phyloP scores from a whole-genome alignment of 2,329 filamentous ascomycete genomes.

The Curvularia hawaiiensis region DNA sequence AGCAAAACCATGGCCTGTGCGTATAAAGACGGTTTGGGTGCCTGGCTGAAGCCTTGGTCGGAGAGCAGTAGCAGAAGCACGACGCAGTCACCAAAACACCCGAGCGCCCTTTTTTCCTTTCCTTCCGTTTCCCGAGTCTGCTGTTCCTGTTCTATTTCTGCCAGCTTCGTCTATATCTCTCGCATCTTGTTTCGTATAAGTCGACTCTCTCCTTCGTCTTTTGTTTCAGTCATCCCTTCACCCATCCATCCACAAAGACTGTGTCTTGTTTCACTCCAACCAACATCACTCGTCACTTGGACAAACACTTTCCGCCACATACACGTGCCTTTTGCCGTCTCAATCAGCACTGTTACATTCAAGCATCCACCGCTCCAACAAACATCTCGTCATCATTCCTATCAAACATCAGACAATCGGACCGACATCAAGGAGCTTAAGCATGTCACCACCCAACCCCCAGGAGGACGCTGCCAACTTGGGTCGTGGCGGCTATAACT shows the following conservation, averaged over 20 bases:
- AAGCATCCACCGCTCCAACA: slow-evolving; percentile 7
- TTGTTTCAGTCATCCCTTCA: slow-evolving; percentile 19
- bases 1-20: slow-evolving; percentile 15
- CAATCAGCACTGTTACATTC: slow-evolving; percentile 9
- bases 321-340: neutral
- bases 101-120: slow-evolving; percentile 11
- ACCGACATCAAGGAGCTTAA: slow-evolving; percentile 9
- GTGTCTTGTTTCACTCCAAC: slow-evolving; percentile 8
- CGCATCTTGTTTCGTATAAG: slow-evolving; percentile 25
- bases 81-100: slow-evolving; percentile 19
- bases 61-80: slow-evolving; percentile 8
- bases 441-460: slow-evolving; percentile 13
- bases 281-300: slow-evolving; percentile 5
- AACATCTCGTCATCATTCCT: slow-evolving; percentile 13
- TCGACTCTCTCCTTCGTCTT: slow-evolving; percentile 15
- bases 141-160: slow-evolving; percentile 12
- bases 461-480: slow-evolving; percentile 26
- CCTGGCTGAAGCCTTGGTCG: slow-evolving; percentile 15
- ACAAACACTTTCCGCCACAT: neutral
- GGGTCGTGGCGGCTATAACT: slow-evolving; percentile 47
- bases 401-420: slow-evolving; percentile 1
- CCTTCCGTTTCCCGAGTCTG: slow-evolving; percentile 16
- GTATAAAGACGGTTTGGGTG: slow-evolving; percentile 43
- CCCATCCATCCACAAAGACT: slow-evolving; percentile 16
- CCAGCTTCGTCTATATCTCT: slow-evolving; percentile 1